Evolutionary conservation across 78 protist species (phyloP).

Genomic region (Paulinella micropora): DNA sequence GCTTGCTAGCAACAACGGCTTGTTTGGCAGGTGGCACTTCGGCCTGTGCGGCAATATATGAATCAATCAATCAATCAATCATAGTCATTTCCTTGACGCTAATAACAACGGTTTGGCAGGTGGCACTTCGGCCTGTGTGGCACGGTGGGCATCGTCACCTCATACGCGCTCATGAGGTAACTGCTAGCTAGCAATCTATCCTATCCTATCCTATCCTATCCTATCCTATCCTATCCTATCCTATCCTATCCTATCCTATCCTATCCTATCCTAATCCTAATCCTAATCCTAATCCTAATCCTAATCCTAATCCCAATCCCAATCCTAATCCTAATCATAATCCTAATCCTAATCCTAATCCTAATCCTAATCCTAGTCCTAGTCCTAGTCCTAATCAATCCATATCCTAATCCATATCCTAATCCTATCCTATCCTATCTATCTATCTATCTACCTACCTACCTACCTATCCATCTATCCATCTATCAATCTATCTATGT

Average conservation of each 20-base stretch:
- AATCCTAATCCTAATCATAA: background rate
- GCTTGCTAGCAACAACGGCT: background rate
- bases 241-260: too few relatives aligned
- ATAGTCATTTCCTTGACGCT: too few relatives aligned
- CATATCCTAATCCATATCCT: background rate
- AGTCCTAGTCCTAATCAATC: background rate
- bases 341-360: background rate
- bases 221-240: too few relatives aligned
- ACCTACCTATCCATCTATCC: too few relatives aligned
- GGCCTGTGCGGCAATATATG: constrained; percentile 41
- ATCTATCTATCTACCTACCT: too few relatives aligned
- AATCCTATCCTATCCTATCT: background rate
- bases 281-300: background rate
- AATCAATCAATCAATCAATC: too few relatives aligned
- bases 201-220: too few relatives aligned
- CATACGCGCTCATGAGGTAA: constrained; percentile 26
- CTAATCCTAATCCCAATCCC: background rate
- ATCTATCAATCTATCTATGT: too few relatives aligned
- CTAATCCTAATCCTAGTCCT: background rate
- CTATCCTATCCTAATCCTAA: background rate
- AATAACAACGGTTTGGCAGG: too few relatives aligned
- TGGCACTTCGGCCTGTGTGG: constrained; percentile 5
- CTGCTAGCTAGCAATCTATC: too few relatives aligned
- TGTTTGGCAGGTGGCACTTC: constrained; percentile 29
- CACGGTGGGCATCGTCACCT: background rate